Percentiles rank a stretch among this genome's conserved stretches.
Evolutionary conservation across 306 rosid genomes (phyloP).

Genomic region (Acacia confusa): DNA sequence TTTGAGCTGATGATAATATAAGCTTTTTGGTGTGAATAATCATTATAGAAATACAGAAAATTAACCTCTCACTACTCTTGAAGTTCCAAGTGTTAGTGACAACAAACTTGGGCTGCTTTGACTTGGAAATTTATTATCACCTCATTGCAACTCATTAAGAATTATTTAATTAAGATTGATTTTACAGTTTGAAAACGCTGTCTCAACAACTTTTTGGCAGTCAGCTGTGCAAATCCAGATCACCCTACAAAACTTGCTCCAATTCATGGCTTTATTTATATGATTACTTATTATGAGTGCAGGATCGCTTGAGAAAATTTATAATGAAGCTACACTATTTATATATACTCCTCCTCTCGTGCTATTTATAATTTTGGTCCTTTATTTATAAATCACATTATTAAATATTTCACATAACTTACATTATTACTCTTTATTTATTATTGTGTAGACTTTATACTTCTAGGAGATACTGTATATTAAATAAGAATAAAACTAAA

Average conservation of each 20-base stretch:
- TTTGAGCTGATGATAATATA: not conserved
- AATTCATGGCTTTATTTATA: not conserved
- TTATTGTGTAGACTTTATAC: too few relatives aligned
- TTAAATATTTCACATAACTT: too few relatives aligned
- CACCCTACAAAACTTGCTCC: not conserved
- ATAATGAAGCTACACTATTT: too few relatives aligned
- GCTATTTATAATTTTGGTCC: too few relatives aligned
- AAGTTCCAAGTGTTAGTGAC: not conserved
- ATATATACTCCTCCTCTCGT: too few relatives aligned
- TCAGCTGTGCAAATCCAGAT: not conserved
- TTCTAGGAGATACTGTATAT: too few relatives aligned
- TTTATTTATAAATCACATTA: too few relatives aligned
- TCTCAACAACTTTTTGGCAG: slow-evolving; percentile 24
- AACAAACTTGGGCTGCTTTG: not conserved
- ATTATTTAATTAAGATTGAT: slow-evolving; percentile 17
- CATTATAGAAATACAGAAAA: not conserved
- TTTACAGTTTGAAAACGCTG: slow-evolving; percentile 26
- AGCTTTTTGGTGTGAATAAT: not conserved
- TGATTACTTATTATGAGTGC: not conserved
- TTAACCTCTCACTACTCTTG: not conserved
- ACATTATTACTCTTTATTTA: too few relatives aligned
- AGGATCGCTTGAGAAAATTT: not conserved
- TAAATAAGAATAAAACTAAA: too few relatives aligned
- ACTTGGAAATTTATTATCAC: not conserved
- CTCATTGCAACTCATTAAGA: not conserved